A percentile compares a stretch with the other conserved stretches of the same genome.
phyloP scores from a whole-genome alignment of 495 filamentous ascomycete genomes.

The Penicillium mononematosum region DNA sequence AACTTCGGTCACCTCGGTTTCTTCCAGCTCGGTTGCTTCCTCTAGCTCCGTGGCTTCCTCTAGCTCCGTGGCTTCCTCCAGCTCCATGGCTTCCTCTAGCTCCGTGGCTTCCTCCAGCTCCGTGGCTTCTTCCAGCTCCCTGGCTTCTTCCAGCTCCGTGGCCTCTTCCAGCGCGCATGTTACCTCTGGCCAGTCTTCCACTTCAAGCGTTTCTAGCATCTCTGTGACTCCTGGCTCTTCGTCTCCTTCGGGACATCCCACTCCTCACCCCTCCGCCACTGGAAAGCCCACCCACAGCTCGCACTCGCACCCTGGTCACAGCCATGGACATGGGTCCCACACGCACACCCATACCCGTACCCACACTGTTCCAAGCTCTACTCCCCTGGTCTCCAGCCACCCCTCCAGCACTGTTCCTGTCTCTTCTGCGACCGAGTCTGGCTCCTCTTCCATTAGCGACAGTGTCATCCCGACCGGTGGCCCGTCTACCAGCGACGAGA shows the following conservation, averaged over 20 bases:
- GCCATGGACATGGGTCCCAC: slow-evolving; percentile 5
- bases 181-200: background rate
- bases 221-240: background rate
- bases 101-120: slow-evolving; percentile 19
- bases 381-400: background rate
- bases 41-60: slow-evolving; percentile 14
- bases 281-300: slow-evolving; percentile 10
- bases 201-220: background rate
- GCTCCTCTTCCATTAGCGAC: background rate
- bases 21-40: slow-evolving; percentile 17
- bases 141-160: slow-evolving; percentile 9
- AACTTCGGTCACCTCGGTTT: slow-evolving; percentile 5
- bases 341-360: background rate
- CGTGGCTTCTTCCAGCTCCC: slow-evolving; percentile 10
- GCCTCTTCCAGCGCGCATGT: background rate
- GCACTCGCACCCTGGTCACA: slow-evolving; percentile 9
- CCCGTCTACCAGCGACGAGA: background rate
- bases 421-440: slow-evolving; percentile 8
- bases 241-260: background rate
- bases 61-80: slow-evolving; percentile 16
- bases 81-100: slow-evolving; percentile 10
- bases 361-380: slow-evolving; percentile 8
- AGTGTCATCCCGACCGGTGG: background rate
- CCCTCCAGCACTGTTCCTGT: background rate
- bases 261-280: background rate